Conservation (phyloP, 169 alveolate species). For the Plasmodium inui region DNA sequence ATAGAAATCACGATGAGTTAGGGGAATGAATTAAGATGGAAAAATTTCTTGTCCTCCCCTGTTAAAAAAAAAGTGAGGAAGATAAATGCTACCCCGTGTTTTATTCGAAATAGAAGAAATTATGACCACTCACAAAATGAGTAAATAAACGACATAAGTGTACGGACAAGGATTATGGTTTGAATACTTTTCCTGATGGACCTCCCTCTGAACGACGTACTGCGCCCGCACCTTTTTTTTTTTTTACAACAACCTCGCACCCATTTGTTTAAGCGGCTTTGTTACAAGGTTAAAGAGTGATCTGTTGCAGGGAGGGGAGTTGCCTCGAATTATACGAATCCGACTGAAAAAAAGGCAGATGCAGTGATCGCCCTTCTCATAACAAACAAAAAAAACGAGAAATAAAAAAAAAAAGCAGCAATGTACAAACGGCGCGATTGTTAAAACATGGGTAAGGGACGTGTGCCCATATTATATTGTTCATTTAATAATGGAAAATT, state of each 20-base stretch:
- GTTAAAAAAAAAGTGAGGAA: conserved; percentile 2
- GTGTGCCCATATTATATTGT: not conserved
- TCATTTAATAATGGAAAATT: not conserved
- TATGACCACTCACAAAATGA: not conserved
- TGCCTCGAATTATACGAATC: not conserved
- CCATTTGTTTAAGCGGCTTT: not conserved
- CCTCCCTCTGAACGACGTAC: not conserved
- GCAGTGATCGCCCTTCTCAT: not conserved
- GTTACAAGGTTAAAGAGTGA: not conserved
- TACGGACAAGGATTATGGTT: not conserved
- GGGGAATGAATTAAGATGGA: not conserved
- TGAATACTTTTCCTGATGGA: not conserved
- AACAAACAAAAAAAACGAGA: not conserved
- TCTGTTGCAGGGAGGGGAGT: not conserved
- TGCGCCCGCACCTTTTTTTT: not conserved
- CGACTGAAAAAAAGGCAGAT: not conserved
- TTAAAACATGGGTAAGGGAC: not conserved
- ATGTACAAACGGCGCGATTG: not conserved
- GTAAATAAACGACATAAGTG: not conserved
- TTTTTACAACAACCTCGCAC: not conserved
- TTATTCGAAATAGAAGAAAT: not conserved
- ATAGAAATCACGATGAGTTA: not conserved
- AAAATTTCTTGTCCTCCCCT: not conserved
- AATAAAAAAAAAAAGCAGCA: not conserved
- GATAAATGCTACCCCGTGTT: not conserved